phyloP scores from a whole-genome alignment of 805 yeast species.

The Pichia rugopelliculosa region DNA sequence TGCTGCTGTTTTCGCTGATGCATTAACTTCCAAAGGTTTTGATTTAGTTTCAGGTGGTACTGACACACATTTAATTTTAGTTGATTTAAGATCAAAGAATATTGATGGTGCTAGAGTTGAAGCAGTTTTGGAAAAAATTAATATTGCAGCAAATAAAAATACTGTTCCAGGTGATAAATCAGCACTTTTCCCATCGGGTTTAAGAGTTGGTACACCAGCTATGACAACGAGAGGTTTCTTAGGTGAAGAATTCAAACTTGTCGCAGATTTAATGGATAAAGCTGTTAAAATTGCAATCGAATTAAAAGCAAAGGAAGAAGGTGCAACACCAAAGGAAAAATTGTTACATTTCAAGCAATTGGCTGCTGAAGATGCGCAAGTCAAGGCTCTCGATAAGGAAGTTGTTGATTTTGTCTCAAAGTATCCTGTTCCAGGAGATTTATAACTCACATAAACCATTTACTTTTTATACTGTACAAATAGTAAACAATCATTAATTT shows the following conservation, averaged over 20 bases:
- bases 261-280: constrained; percentile 69
- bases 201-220: constrained; percentile 97
- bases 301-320: constrained; percentile 53
- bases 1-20: constrained; percentile 68
- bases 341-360: constrained; percentile 64
- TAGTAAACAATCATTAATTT: neutral
- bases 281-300: constrained; percentile 66
- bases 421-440: constrained; percentile 87
- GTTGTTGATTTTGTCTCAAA: constrained; percentile 65
- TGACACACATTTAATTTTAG: constrained; percentile 85
- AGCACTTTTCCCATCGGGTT: constrained; percentile 92
- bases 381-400: constrained; percentile 54
- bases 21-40: constrained; percentile 58
- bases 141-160: constrained; percentile 94
- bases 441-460: too few relatives aligned
- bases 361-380: constrained; percentile 57
- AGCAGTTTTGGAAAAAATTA: constrained; percentile 77
- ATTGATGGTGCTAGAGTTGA: constrained; percentile 97
- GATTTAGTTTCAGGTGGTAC: constrained; percentile 87
- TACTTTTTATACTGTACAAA: neutral
- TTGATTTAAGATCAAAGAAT: constrained; percentile 68
- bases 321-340: constrained; percentile 49
- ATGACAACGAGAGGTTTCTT: constrained; percentile 95
- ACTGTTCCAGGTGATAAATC: constrained; percentile 95
- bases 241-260: constrained; percentile 67